Conservation (phyloP, 2,329 filamentous ascomycete genomes). For the Trichoderma harzianum region DNA sequence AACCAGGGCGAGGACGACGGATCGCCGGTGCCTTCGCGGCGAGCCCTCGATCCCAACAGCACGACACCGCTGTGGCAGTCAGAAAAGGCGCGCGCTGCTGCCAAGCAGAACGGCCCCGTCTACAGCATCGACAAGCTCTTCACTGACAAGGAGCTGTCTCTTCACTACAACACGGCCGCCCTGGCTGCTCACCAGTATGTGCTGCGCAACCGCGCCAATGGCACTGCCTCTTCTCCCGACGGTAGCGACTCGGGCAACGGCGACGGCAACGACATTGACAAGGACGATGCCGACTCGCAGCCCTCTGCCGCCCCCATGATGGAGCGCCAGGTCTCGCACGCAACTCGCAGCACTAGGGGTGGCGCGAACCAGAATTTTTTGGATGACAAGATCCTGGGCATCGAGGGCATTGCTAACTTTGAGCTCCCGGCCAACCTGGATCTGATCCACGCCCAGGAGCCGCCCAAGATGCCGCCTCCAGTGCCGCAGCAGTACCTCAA, state of each 20-base stretch:
- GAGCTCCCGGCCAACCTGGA: constrained; percentile 58
- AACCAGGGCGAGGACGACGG: constrained; percentile 60
- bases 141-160: constrained; percentile 64
- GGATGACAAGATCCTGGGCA: constrained; percentile 56
- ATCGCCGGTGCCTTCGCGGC: constrained; percentile 57
- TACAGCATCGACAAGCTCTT: constrained; percentile 69
- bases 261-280: constrained; percentile 49
- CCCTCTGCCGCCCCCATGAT: constrained; percentile 54
- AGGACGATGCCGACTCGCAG: constrained; percentile 46
- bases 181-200: constrained; percentile 61
- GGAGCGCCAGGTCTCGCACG: constrained; percentile 63
- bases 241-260: constrained; percentile 53
- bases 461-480: constrained; percentile 55
- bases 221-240: constrained; percentile 47
- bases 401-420: constrained; percentile 59
- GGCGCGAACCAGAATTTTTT: constrained; percentile 51
- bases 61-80: constrained; percentile 62
- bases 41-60: constrained; percentile 53
- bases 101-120: constrained; percentile 56
- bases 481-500: constrained; percentile 58
- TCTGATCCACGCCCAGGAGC: constrained; percentile 52
- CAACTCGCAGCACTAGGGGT: constrained; percentile 61
- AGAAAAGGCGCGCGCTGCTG: constrained; percentile 52
- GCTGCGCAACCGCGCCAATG: constrained; percentile 54
- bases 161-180: constrained; percentile 62